Evolutionary conservation across 305 asterid species (phyloP), one percentile per base, ranked within the genome.

Genomic region (Rubia occidens): DNA sequence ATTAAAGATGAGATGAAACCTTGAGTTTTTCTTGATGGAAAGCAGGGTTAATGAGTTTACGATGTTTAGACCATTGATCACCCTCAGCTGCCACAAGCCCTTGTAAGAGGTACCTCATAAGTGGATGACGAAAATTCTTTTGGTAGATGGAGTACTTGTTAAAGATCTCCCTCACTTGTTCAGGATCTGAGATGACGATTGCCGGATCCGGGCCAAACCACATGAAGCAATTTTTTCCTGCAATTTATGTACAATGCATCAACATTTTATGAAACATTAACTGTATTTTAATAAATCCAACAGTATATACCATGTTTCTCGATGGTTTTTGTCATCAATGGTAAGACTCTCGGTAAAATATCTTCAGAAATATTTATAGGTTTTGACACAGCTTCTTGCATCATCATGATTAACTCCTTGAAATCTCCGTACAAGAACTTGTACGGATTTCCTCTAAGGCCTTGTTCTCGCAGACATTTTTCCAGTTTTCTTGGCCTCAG

Each of bases 401-500:
- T 61, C 75, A 75, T 66, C 53, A 2, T 14, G 2, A 44, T 24
- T 14, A 80, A 51, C 26, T 85, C 87, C 45, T 55, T 71, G 59
- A 56, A 39, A 61, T 87, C 90, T 56, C 93, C 93, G 18, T 59
- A 72, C 24, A 82, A 65, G 17, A 81, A 18, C 66, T 64, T 84
- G 82, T 87, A 85, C 3, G 88, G 63, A 43, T 81, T 87, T 10
- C 91, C 91, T 8, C 45, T 15, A 6, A 86, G 74, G 4, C 92
- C 89, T 61, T 84, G 89, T 65, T 76, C 71, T 60, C 85, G 76
- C 3, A 84, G 82, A 62, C 69, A 60, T 21, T 79, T 82, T 21
- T 85, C 86, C n/a, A 79, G 10, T 58, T 62, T 77, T 64, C 68
- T 79, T 39, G 89, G 87, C 74, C 29, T 73, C 59, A 86, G 60